Percentiles rank a stretch among this genome's conserved stretches.
Evolutionary conservation across 2,329 filamentous ascomycete genomes (phyloP).

Genomic region (Penicillium polonicum): DNA sequence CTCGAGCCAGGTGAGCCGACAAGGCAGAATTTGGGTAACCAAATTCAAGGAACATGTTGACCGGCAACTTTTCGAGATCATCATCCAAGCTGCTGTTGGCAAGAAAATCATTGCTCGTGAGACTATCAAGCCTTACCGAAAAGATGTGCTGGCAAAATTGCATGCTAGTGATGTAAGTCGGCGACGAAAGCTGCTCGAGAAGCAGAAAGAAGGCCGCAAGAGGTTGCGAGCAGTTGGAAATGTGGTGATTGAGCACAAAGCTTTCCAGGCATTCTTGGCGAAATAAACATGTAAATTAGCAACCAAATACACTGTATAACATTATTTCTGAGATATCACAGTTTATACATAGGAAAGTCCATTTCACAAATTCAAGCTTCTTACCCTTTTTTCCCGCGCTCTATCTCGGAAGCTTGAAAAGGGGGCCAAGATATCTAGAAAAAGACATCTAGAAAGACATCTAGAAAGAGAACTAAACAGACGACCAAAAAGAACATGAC

Average conservation of each 20-base stretch:
- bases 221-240: conserved; percentile 75
- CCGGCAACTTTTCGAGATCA: conserved; percentile 92
- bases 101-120: conserved; percentile 83
- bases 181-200: conserved; percentile 84
- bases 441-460: too few relatives aligned
- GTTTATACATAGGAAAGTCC: too few relatives aligned
- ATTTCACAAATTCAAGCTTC: too few relatives aligned
- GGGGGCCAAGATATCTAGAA: too few relatives aligned
- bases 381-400: too few relatives aligned
- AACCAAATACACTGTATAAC: conserved; percentile 5
- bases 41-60: conserved; percentile 98
- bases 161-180: conserved; percentile 86
- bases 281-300: conserved; percentile 54
- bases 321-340: background rate
- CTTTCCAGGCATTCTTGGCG: conserved; percentile 89
- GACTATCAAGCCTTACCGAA: conserved; percentile 93
- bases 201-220: conserved; percentile 94
- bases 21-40: conserved; percentile 83
- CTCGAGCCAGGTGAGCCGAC: conserved; percentile 71
- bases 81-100: conserved; percentile 89
- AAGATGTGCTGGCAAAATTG: conserved; percentile 89
- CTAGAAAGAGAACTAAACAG: too few relatives aligned
- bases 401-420: too few relatives aligned
- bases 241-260: conserved; percentile 92
- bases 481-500: too few relatives aligned